These are phyloP conservation scores for Fusarium nurragi DNA, from an alignment of 2,329 filamentous ascomycete species.

Conservation along the genomic window DNA sequence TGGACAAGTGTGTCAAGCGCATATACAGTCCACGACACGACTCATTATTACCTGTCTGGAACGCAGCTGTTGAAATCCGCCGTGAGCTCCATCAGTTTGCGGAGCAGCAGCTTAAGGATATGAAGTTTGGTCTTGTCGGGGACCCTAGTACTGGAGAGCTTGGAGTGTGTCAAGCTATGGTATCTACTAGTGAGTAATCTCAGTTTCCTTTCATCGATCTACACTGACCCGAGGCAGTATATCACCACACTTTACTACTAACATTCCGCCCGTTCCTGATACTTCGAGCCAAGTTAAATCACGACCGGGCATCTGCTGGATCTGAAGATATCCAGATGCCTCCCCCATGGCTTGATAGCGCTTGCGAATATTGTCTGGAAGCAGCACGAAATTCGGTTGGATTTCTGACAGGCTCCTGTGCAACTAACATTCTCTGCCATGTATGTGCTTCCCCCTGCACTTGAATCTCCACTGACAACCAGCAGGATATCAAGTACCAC, in stretches of 20 bases:
- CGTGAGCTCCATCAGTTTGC: conserved; percentile 45
- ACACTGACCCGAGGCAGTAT: conserved; percentile 46
- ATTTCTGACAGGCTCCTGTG: conserved; percentile 52
- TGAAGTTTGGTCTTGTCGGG: conserved; percentile 49
- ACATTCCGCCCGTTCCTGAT: conserved; percentile 57
- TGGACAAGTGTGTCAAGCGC: conserved; percentile 52
- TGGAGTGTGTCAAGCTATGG: conserved; percentile 53
- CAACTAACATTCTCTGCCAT: conserved; percentile 52
- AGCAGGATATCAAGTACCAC: conserved; percentile 56
- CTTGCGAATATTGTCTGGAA: conserved; percentile 54
- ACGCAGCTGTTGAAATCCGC: conserved; percentile 46
- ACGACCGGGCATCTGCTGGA: conserved; percentile 40
- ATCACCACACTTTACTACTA: conserved; percentile 54
- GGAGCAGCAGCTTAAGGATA: conserved; percentile 44
- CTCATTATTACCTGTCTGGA: conserved; percentile 47
- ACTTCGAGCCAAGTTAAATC: conserved; percentile 53
- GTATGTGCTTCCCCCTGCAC: conserved; percentile 39
- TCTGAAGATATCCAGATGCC: conserved; percentile 31
- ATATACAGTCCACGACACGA: conserved; percentile 55
- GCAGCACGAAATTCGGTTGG: conserved; percentile 54
- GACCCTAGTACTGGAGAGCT: conserved; percentile 49
- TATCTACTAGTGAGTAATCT: conserved; percentile 50
- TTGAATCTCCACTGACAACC: conserved; percentile 1
- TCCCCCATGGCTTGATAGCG: conserved; percentile 54
- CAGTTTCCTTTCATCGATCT: neutral